Base-by-base conservation (phyloP, 2,329 filamentous ascomycete genomes). In the Stemphylium beticola region DNA sequence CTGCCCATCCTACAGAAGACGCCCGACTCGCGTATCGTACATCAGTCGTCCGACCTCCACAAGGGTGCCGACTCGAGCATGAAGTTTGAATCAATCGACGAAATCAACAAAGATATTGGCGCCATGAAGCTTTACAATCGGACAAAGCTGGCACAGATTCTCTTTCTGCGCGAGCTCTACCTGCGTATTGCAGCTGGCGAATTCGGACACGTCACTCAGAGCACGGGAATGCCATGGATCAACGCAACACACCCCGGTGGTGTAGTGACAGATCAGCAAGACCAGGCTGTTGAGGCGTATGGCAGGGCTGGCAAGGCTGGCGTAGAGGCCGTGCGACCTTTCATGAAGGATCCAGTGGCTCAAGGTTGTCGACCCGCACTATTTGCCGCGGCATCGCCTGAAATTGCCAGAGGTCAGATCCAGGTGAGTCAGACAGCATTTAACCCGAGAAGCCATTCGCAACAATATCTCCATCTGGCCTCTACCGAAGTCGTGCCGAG, bases 21-120 rank as follows among this genome's bases (percentile, higher is more conserved):
- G 4, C 73, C 73, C 1, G 69, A 79, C 59, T 79, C 78, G 17
- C 76, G 81, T 11, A 71, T 83, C 3, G 80, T 82, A 17, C 69
- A 80, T 40, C 79, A 82, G 58, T 79, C 79, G 4, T 82, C 79
- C 5, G 79, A 82, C n/a, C 56, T 82, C 4, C 80, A 82, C 57
- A 76, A 76, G 17, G 57, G 72, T 18, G 72, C 74, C 3, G 76
- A 75, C 6, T 70, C 64, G 32, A 66, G 71, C 10, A 72, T 75
- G 47, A 65, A 73, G 6, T 83, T 82, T 64, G 66, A 65, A n/a
- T 70, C 71, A n/a, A 49, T 81, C 14, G 65, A 74, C 1, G 81
- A 83, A 57, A 77, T 83, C 22, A 83, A 83, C 57, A 67, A 74
- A 29, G 80, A 83, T 49, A 77, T 83, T 41, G 81, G 81, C 1